Evolutionary conservation across 768 basidiomycete species (phyloP), one percentile per base, ranked within the genome.

Genomic region (Boletellus ananas): DNA sequence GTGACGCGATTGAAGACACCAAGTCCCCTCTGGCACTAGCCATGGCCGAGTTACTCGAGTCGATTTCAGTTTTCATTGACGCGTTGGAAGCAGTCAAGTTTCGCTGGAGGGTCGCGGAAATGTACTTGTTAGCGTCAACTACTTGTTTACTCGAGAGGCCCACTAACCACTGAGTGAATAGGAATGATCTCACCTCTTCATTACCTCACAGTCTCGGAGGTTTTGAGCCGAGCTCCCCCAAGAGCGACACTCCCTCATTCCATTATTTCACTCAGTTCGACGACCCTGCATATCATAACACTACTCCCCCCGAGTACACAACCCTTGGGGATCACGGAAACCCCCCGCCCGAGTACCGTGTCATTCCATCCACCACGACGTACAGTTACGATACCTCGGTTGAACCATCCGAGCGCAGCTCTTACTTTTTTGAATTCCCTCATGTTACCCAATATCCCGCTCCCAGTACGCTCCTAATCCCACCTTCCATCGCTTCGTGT

Each of bases 31-130:
- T 66, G 1, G 53, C 62, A 20, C 18, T 52, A 17, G 53, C 61
- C 23, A 68, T 68, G 66, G 60, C 62, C 13, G 66, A 68, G 25
- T 45, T 68, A 10, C 64, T 70, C 12, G 64, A 66, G 14, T 62
- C 60, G 1, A 51, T 64, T 27, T 53, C 58, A 1, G 57, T 67
- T 27, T 68, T 70, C 41, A 51, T 66, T 4, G 42, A 59, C n/a
- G 64, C 65, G 10, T 44, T 68, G 39, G 59, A 67, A 45, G 38
- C 56, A 16, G 57, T 62, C 29, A 59, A 52, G 45, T 54, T 53
- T 45, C 68, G 66, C 25, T 68, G 67, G 67, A 64, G 68, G 42
- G 58, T 50, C 21, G 67, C 67, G 25, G 68, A 70, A 43, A 63
- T 66, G 42, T 56, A 68, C 59, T 44, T 68, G 67, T 66, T 71